Evolutionary conservation across 2,329 filamentous ascomycete species (phyloP), one percentile per base, ranked within the genome.

Genomic region (Myriosclerotinia duriaeana): DNA sequence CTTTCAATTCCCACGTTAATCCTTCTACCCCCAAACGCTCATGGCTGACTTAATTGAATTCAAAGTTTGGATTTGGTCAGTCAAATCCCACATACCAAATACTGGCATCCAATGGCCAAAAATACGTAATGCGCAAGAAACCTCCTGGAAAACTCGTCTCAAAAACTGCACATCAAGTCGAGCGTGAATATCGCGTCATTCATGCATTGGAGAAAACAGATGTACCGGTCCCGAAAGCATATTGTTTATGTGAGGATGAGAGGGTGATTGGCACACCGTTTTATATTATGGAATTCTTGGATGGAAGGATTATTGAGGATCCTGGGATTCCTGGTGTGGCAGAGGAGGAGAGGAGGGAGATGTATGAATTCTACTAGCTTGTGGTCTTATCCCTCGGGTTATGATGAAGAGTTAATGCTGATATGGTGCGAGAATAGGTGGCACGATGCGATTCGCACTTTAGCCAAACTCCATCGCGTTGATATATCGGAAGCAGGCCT

Each of bases 31-130:
- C 12, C 17, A 14, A 15, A 52, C 42, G 17, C 20, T 34, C 65
- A 44, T 56, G 50, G 63, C 46, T 38, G 15, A 26, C 44, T 38
- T 69, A 38, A 67, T 52, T 42, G 20, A 65, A 60, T 56, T n/a
- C 26, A 4, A 46, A 98, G 91, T 99, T 98, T 77, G 92, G 93
- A 74, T 98, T 96, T 78, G 95, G 95, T 68, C 95, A 98, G 80
- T 97, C 92, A 67, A 99, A 98, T 77, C 95, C 95, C 54, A 99
- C 95, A 2, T 99, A 98, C 80, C 92, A 94, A 75, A 84, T 98
- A 75, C 96, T 88, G 20, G 88, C 88, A 63, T 83, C 87, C 71
- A 83, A 87, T 76, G 87, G 88, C 62, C 78, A 82, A 72, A 87
- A 88, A 76, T 97, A 89, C 80, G 95, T 99, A 44, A 85, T 98